Conservation (phyloP, 208 protist species). For the Endotrypanum monterogeii region DNA sequence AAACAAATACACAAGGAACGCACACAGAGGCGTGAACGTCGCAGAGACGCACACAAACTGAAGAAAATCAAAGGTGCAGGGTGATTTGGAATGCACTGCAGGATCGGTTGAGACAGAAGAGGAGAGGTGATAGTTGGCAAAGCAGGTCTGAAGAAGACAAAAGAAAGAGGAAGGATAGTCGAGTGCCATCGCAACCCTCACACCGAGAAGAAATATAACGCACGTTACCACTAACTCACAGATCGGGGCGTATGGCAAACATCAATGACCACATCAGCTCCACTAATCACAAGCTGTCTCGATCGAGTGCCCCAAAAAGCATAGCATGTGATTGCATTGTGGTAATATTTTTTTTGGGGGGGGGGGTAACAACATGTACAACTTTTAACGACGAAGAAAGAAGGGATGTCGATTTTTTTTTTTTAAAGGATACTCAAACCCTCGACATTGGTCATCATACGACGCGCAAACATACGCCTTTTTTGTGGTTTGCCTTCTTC, state of each 20-base stretch:
- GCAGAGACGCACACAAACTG: not conserved
- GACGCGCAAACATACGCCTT: not conserved
- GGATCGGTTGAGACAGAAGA: not conserved
- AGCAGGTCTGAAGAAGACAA: not conserved
- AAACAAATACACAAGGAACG: not conserved
- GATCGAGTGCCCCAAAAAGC: not conserved
- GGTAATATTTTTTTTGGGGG: too few species aligned
- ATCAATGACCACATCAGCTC: not conserved
- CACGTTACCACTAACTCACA: too few species aligned
- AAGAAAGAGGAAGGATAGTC: not conserved
- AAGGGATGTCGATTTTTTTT: too few species aligned
- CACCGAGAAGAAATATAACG: not conserved
- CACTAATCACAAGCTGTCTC: not conserved
- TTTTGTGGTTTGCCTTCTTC: not conserved
- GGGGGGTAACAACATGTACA: not conserved
- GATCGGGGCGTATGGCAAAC: not conserved
- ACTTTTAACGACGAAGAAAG: not conserved
- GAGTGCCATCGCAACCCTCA: not conserved
- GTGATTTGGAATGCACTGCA: not conserved
- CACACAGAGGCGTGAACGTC: slow-evolving; percentile 1
- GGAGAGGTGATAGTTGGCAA: not conserved
- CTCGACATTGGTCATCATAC: not conserved
- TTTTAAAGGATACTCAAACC: not conserved
- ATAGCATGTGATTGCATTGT: not conserved
- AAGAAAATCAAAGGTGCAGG: not conserved